Evolutionary conservation across 805 yeast genomes (phyloP), one percentile per base, ranked within the genome.

Genomic region (Ogataea wickerhamii): DNA sequence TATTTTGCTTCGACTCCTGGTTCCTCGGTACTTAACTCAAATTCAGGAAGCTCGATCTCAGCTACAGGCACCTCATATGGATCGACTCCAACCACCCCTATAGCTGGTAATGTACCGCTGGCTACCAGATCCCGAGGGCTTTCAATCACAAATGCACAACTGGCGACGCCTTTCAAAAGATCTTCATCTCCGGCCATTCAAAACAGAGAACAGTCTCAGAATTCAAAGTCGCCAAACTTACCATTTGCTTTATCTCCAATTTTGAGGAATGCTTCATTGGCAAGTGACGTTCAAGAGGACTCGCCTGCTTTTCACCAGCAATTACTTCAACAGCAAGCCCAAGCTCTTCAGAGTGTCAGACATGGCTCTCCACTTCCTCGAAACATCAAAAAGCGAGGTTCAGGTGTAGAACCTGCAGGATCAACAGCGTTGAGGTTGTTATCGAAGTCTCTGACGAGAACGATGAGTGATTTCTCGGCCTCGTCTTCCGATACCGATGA

Each of bases 401-500:
- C 32, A 4, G 19, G 37, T 8, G 16, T 40, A 5, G 48, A 43
- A 4, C 20, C 32, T 17, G 8, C 39, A 3, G 45, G 41, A 2
- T 47, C 51, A n/a, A 55, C 62, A 3, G 62, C 60, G 3, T 31
- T 53, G 27, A 48, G 54, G 18, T 27, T 57, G 18, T 34, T 58
- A 8, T 52, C 53, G 24, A 55, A 48, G 34, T 46, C 58, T 1
- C 37, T 47, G 8, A 38, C 47, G 5, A 30, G 53, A 21, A 42
- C 54, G 10, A 34, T 47, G 29, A 53, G 55, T 36, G 65, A 62
- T 37, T 58, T 59, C 32, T 57, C 78, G 0, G 73, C 84, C 0
- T 74, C 78, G 10, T 80, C 88, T 1, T 81, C 89, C 0, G 89
- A 82, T 50, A 78, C 73, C 8, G 91, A 81, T 51, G 87, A 76